A percentile compares a stretch with the other conserved stretches of the same genome.
These are phyloP conservation scores for Tetrahymena elliotti DNA, from an alignment of 73 alveolate species.

Conservation along the genomic window DNA sequence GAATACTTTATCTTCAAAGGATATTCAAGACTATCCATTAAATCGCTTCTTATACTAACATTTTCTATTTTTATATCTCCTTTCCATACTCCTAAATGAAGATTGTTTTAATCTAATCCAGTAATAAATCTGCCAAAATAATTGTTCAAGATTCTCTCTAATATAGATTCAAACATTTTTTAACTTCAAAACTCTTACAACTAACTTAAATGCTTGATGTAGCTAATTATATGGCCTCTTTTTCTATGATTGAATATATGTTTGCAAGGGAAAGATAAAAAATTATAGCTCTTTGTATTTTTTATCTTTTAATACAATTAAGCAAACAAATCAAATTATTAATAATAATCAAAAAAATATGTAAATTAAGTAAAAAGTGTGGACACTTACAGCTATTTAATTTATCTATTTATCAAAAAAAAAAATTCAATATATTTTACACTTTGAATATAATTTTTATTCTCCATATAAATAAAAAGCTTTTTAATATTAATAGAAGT, in stretches of 20 bases:
- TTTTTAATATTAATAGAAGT: too few relatives aligned
- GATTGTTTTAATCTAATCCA: slow-evolving; percentile 80
- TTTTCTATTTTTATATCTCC: slow-evolving; percentile 87
- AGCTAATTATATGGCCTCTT: not conserved
- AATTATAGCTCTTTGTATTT: not conserved
- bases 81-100: slow-evolving; percentile 72
- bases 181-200: not conserved
- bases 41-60: slow-evolving; percentile 67
- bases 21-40: slow-evolving; percentile 62
- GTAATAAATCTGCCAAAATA: slow-evolving; percentile 86
- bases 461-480: too few relatives aligned
- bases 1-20: slow-evolving; percentile 78
- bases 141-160: slow-evolving; percentile 71
- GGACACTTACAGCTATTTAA: not conserved
- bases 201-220: too few relatives aligned
- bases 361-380: not conserved
- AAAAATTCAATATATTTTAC: not conserved
- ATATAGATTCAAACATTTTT: slow-evolving; percentile 63
- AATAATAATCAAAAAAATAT: too few relatives aligned
- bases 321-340: not conserved
- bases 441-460: too few relatives aligned
- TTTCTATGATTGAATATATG: too few relatives aligned
- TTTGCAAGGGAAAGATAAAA: not conserved
- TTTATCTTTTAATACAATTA: not conserved
- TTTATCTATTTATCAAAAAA: not conserved